Base-by-base conservation (phyloP, 2,329 filamentous ascomycete genomes). In the Ophiostoma tasmaniense region DNA sequence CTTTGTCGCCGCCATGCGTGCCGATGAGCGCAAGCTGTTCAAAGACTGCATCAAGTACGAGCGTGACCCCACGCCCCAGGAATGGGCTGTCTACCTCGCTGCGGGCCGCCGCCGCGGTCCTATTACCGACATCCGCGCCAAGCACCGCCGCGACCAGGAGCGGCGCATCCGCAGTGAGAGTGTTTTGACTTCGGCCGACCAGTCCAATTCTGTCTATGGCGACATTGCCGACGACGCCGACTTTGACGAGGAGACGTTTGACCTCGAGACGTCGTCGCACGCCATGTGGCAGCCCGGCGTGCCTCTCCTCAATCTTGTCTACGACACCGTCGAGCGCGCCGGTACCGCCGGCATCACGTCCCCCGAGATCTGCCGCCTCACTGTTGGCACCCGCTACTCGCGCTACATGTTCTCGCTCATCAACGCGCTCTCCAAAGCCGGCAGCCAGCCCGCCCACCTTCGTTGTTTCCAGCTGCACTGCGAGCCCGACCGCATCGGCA, bases 1-100 rank as follows among this genome's bases (percentile, higher is more conserved):
- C 64, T 87, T 86, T 71, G 83, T 86, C 2, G 84, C 84, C 3
- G 85, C 85, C 4, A 82, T 81, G 50, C 82, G 86, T 13, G 79
- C 81, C 20, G 80, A 81, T 42, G 76, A 76, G 33, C 77, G 75
- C 69, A 81, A 81, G 68, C 78, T 88, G 6, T 87, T 84, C 77
- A 87, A 86, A 72, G 85, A 88, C 72, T 89, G 87, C 72, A 80
- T 89, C 71, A 85, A 85, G 71, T 88, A 83, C 69, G 77, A 83
- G 64, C 80, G 85, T 62, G 84, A 87, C 7, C 81, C 87, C 39
- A 85, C 81, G 14, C 73, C 81, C 1, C 82, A 83, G 28, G 86
- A 88, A 72, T 88, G 86, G 85, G 78, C 80, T 7, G 77, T 81
- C 22, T 86, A 84, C 70, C 78, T 86, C 28, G 80, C 83, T 2